These are phyloP conservation scores for Leccinum variabile DNA, from an alignment of 1,284 basidiomycete genomes.

Conservation along the genomic window DNA sequence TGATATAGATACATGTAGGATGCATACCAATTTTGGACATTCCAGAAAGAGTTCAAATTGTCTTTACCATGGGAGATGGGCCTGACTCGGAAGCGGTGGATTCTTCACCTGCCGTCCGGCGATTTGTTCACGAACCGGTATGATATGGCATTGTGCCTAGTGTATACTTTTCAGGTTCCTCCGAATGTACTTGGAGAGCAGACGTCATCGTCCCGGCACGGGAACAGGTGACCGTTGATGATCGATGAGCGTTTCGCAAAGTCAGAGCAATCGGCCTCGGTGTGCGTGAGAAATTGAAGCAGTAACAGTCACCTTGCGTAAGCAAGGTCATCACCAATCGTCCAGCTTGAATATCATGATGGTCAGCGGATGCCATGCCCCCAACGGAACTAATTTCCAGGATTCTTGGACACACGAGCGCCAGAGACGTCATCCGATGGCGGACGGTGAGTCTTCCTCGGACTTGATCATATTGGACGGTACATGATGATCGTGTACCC, in stretches of 20 bases:
- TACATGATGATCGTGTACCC: no score
- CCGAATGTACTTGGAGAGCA: neutral
- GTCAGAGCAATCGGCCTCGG: no score
- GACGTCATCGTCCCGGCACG: neutral
- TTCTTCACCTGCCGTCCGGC: neutral
- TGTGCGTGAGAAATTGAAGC: neutral
- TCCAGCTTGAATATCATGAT: no score
- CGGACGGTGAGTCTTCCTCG: neutral
- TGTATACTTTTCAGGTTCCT: neutral
- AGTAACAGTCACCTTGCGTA: no score
- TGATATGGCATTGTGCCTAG: no score
- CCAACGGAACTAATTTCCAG: no score
- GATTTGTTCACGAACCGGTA: neutral
- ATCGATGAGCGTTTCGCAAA: no score
- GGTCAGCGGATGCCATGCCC: no score
- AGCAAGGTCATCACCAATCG: no score
- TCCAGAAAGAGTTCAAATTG: neutral
- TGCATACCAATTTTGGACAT: neutral
- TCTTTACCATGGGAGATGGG: neutral
- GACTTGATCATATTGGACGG: no score
- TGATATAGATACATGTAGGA: neutral
- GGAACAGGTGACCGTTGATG: no score
- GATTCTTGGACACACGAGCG: no score
- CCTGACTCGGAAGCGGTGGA: neutral
- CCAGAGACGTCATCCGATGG: neutral